phyloP scores from a whole-genome alignment of 2,329 filamentous ascomycete genomes.

The Botrytis pseudocinerea region DNA sequence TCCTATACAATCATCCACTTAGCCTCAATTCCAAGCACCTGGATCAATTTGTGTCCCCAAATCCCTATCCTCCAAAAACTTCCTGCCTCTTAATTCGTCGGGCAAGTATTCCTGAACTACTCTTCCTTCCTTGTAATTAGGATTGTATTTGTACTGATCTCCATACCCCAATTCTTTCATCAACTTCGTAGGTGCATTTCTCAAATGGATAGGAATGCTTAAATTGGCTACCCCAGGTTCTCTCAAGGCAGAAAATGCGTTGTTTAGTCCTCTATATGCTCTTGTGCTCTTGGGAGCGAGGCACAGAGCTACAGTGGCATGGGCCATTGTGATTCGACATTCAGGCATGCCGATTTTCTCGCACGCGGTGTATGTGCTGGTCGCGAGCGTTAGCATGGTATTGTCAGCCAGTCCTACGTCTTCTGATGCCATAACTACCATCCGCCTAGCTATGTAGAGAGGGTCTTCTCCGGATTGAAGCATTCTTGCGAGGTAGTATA shows the following conservation, averaged over 20 bases:
- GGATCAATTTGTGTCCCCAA: slow-evolving; percentile 77
- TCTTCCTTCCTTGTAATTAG: slow-evolving; percentile 78
- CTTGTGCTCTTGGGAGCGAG: slow-evolving; percentile 84
- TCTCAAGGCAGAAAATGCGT: slow-evolving; percentile 73
- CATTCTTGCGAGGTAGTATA: slow-evolving; percentile 97
- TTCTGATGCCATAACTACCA: slow-evolving; percentile 93
- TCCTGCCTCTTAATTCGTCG: slow-evolving; percentile 65
- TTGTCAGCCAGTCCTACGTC: slow-evolving; percentile 92
- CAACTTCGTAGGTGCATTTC: slow-evolving; percentile 87
- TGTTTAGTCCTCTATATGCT: slow-evolving; percentile 79
- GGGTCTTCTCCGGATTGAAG: slow-evolving; percentile 92
- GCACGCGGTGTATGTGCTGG: slow-evolving; percentile 79
- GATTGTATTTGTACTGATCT: slow-evolving; percentile 94
- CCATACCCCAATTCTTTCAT: slow-evolving; percentile 95
- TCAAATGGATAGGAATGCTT: slow-evolving; percentile 81
- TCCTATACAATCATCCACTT: slow-evolving; percentile 16
- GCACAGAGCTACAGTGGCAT: slow-evolving; percentile 79
- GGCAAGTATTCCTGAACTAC: slow-evolving; percentile 93
- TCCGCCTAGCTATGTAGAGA: slow-evolving; percentile 84
- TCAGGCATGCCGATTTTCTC: slow-evolving; percentile 96
- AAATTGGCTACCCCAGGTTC: slow-evolving; percentile 82
- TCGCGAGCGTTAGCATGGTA: slow-evolving; percentile 78
- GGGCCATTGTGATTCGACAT: slow-evolving; percentile 86
- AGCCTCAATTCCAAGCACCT: slow-evolving; percentile 36
- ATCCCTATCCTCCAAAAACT: slow-evolving; percentile 78